phyloP scores from a whole-genome alignment of 2,329 filamentous ascomycete species.

The Arthroderma sp. region DNA sequence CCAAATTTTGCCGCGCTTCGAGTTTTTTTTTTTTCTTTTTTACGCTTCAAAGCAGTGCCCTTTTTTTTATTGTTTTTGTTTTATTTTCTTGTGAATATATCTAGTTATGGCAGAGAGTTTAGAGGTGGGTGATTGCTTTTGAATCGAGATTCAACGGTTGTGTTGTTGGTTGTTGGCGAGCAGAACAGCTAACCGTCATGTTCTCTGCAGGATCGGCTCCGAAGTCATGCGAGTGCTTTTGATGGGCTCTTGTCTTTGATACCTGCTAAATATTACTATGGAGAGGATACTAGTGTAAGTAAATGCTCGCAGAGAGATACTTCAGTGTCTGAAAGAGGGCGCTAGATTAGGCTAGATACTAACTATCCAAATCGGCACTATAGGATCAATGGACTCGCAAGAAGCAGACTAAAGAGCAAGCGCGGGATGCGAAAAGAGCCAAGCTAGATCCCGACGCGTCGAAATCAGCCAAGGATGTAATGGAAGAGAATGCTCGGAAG shows the following conservation, averaged over 20 bases:
- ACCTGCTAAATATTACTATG: constrained; percentile 82
- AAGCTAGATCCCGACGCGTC: constrained; percentile 86
- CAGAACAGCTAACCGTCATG: neutral
- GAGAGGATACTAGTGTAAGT: constrained; percentile 70
- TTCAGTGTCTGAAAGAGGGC: too few relatives aligned
- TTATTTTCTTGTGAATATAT: neutral
- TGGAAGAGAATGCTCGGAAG: constrained; percentile 73
- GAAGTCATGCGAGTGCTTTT: constrained; percentile 57
- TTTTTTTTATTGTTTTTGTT: neutral
- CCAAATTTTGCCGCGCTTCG: neutral
- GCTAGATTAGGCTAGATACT: constrained; percentile 1
- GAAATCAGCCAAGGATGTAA: constrained; percentile 83
- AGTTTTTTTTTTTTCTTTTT: neutral
- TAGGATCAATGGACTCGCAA: constrained; percentile 90
- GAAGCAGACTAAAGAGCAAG: constrained; percentile 89
- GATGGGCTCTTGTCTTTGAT: constrained; percentile 78
- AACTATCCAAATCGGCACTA: constrained; percentile 9
- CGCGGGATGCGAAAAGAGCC: constrained; percentile 65
- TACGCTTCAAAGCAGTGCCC: neutral
- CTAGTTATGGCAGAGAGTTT: constrained; percentile 12
- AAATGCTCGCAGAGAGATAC: neutral
- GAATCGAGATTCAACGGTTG: too few relatives aligned
- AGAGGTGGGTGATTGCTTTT: constrained; percentile 7
- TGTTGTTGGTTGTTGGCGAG: too few relatives aligned
- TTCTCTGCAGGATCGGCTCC: constrained; percentile 32